Base-by-base conservation (phyloP, 768 basidiomycete genomes). In the Dioszegia crocea region DNA sequence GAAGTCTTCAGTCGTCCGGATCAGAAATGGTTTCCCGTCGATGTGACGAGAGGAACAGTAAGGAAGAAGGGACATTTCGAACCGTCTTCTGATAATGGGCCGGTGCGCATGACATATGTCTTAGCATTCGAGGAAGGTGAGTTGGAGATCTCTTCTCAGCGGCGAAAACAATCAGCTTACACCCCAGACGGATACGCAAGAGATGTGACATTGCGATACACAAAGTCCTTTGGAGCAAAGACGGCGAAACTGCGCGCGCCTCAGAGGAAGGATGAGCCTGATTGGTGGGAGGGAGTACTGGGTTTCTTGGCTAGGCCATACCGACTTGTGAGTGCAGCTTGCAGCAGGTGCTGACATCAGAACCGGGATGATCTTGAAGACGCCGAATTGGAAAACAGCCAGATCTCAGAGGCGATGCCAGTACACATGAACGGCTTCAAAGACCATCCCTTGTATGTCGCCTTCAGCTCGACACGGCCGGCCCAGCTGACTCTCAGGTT, bases 1-100 rank as follows among this genome's bases (percentile, higher is more conserved):
- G 96, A 99, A 77, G 89, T 96, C 0, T 99, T 92, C 78, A 93
- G 91, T 8, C 85, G 89, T 21, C 85, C 92, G 6, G 91, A 96
- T 78, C 84, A 82, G 14, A 84, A 86, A 33, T 99, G 96, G 96
- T 79, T 98, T 14, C 86, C 92, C 0, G 86, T 98, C 38, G 96
- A 99, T 77, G 90, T 91, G 8, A 82, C 91, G 31, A 85, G 89
- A 16, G 83, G 81, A 24, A 81, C 86, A 54, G 86, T 92, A 60
- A 88, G 92, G 71, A 88, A 88, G 65, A 84, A 86, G 58, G 85
- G 86, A 57, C 80, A 83, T 26, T 93, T 90, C 70, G 89, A 92
- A 74, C 89, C 91, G 0, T 79, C 82, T 1, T 78, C 80, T 14
- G 68, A 65, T 45, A 79, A 80, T 48, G 75, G 71, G 45, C 86